Percentiles rank a stretch among this genome's conserved stretches.
Conservation (phyloP, 371 early-diverging fungal species). For the Parasitella parasitica region DNA sequence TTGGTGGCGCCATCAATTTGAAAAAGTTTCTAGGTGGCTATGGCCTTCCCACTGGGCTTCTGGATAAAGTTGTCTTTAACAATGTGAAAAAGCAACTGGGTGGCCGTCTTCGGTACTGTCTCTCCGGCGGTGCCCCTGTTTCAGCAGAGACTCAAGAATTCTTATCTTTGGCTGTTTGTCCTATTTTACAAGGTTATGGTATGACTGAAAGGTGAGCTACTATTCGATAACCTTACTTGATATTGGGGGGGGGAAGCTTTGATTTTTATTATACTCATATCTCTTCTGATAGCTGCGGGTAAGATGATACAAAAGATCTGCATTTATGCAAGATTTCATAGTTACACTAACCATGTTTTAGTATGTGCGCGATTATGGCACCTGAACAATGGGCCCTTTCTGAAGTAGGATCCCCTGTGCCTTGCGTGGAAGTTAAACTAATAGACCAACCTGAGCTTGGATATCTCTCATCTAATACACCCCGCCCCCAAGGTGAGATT, state of each 20-base stretch:
- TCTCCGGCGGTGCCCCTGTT: conserved; percentile 97
- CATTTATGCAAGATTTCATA: neutral
- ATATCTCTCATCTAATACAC: conserved; percentile 68
- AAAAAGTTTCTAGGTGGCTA: conserved; percentile 66
- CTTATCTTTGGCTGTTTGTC: conserved; percentile 80
- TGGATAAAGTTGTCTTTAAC: conserved; percentile 88
- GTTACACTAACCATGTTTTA: neutral
- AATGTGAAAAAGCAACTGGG: conserved; percentile 90
- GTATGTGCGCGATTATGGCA: conserved; percentile 68
- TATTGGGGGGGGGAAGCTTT: no score
- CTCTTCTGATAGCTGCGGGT: conserved; percentile 19
- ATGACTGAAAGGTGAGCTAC: conserved; percentile 52
- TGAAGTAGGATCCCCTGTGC: conserved; percentile 83
- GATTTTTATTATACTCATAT: neutral
- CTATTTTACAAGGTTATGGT: conserved; percentile 93
- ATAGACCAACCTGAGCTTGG: conserved; percentile 83
- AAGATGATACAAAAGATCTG: neutral
- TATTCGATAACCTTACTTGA: neutral
- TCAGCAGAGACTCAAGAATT: conserved; percentile 83
- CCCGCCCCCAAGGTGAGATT: conserved; percentile 83
- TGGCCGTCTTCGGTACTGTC: conserved; percentile 83
- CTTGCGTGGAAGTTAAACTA: conserved; percentile 86
- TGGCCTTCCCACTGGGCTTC: conserved; percentile 63
- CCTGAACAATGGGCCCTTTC: conserved; percentile 63
- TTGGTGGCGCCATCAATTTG: conserved; percentile 70